phyloP scores from a whole-genome alignment of 2,329 filamentous ascomycete species.

The Helotiales sp. region DNA sequence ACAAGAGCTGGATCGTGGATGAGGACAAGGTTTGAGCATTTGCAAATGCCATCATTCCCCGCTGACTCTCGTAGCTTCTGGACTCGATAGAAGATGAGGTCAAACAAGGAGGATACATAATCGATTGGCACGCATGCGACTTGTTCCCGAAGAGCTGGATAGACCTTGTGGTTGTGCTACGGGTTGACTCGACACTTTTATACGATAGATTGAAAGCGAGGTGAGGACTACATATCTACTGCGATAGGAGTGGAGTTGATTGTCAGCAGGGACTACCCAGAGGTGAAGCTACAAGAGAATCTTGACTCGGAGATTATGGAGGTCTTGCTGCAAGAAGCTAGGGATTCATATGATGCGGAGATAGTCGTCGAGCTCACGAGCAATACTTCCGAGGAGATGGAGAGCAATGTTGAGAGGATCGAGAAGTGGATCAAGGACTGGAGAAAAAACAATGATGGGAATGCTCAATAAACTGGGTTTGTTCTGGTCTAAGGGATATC shows the following conservation, averaged over 20 bases:
- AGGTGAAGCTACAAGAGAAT: constrained; percentile 91
- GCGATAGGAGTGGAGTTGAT: not conserved
- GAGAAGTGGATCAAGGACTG: constrained; percentile 80
- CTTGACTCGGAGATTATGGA: constrained; percentile 98
- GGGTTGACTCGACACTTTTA: constrained; percentile 75
- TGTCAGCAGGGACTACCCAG: constrained; percentile 69
- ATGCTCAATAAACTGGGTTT: constrained; percentile 15
- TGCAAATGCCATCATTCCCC: not conserved
- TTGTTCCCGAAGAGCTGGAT: constrained; percentile 92
- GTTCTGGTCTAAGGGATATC: constrained; percentile 14
- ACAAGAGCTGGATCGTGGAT: constrained; percentile 88
- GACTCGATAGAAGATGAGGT: constrained; percentile 86
- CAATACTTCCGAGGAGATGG: constrained; percentile 80
- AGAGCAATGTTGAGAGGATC: constrained; percentile 83
- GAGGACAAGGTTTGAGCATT: constrained; percentile 78
- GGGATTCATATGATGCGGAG: constrained; percentile 81
- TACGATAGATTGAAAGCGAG: constrained; percentile 81
- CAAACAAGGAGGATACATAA: constrained; percentile 76
- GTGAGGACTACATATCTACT: constrained; percentile 40
- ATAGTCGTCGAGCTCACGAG: constrained; percentile 88
- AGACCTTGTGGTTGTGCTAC: constrained; percentile 88
- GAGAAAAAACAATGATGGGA: constrained; percentile 62
- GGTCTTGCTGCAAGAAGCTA: constrained; percentile 85
- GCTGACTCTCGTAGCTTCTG: constrained; percentile 58
- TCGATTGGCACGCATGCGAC: constrained; percentile 98